Evolutionary conservation across 2,329 filamentous ascomycete species (phyloP).

Genomic region (Hymenoscyphus salicellus): DNA sequence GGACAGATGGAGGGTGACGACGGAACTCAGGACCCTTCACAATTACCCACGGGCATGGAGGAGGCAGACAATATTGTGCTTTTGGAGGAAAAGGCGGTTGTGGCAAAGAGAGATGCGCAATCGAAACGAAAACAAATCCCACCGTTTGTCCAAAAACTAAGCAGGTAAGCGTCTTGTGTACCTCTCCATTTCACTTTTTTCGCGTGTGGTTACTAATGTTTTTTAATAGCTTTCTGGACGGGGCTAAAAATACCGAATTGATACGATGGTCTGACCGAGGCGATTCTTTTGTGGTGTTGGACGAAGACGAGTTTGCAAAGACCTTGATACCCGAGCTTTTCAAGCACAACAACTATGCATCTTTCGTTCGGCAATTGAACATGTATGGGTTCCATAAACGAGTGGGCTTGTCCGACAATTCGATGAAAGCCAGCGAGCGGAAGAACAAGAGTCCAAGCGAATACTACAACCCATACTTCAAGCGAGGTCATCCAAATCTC

Average conservation of each 20-base stretch:
- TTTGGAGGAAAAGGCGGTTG: conserved; percentile 73
- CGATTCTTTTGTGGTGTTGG: conserved; percentile 92
- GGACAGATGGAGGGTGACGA: conserved; percentile 42
- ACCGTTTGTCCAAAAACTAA: conserved; percentile 95
- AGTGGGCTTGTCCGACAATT: conserved; percentile 90
- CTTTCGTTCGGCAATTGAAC: conserved; percentile 69
- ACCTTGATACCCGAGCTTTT: conserved; percentile 72
- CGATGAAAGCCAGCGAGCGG: conserved; percentile 93
- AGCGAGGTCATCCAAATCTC: conserved; percentile 85
- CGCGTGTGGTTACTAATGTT: conserved; percentile 28
- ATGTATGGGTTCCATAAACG: conserved; percentile 67
- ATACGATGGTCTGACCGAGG: conserved; percentile 97
- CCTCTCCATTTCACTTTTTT: conserved; percentile 3
- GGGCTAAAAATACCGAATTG: conserved; percentile 86
- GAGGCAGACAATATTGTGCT: conserved; percentile 73
- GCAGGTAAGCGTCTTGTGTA: conserved; percentile 64
- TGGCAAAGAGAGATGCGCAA: conserved; percentile 83
- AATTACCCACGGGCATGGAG: conserved; percentile 41
- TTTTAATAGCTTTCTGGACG: conserved; percentile 76
- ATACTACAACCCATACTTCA: conserved; percentile 96
- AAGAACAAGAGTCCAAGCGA: conserved; percentile 98
- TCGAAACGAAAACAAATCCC: conserved; percentile 93
- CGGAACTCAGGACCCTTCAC: conserved; percentile 28
- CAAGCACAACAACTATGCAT: conserved; percentile 78
- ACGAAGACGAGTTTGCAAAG: conserved; percentile 85